phyloP scores from a whole-genome alignment of 768 basidiomycete genomes.

The Amanita rubescens region DNA sequence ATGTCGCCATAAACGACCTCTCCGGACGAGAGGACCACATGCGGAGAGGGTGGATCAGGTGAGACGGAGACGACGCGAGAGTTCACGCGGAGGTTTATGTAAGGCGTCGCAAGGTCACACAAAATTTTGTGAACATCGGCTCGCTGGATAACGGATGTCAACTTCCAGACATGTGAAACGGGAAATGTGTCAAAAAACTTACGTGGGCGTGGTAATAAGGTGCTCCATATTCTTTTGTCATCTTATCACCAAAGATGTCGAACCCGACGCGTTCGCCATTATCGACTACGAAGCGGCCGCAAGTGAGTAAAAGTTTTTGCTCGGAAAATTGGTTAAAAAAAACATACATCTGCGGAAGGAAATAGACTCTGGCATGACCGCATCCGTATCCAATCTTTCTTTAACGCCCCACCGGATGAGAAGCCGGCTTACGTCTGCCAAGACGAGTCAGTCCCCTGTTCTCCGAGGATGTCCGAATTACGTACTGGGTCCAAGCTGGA shows the following conservation, averaged over 20 bases:
- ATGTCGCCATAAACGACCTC: conserved; percentile 36
- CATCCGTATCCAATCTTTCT: conserved; percentile 28
- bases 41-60: conserved; percentile 16
- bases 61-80: conserved; percentile 24
- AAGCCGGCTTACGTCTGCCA: conserved; percentile 26
- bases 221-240: conserved; percentile 22
- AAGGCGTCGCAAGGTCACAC: conserved; percentile 26
- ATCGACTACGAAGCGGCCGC: conserved; percentile 19
- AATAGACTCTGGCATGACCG: conserved; percentile 31
- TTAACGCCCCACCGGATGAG: conserved; percentile 47
- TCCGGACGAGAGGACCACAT: conserved; percentile 34
- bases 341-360: conserved; percentile 35
- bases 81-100: conserved; percentile 27
- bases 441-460: background rate
- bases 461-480: conserved; percentile 10
- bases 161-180: background rate
- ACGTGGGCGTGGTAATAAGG: conserved; percentile 31
- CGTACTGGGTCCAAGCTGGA: conserved; percentile 31
- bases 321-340: background rate
- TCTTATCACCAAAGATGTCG: conserved; percentile 19
- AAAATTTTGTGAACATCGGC: conserved; percentile 41
- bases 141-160: conserved; percentile 24
- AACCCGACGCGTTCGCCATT: conserved; percentile 24
- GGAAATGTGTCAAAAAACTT: conserved; percentile 3
- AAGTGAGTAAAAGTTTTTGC: too few relatives aligned